Evolutionary conservation across 495 filamentous ascomycete species (phyloP), one percentile per base, ranked within the genome.

Genomic region (Friedmanniomyces simplex): DNA sequence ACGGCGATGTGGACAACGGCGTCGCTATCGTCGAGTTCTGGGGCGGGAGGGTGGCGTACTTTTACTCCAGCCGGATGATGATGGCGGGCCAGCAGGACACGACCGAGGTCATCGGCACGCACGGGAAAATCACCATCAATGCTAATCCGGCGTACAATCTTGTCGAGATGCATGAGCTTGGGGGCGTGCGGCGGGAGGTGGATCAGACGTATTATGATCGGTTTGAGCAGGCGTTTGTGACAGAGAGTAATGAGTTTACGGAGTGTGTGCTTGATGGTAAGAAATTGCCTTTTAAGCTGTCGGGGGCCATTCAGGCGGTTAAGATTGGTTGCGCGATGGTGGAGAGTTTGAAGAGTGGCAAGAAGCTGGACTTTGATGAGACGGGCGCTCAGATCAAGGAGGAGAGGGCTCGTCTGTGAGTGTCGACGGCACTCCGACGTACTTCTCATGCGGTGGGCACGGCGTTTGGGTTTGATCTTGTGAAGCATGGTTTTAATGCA

Each of bases 1-100:
- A 81, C 65, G 76, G 76, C 14, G 82, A 85, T 60, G 72, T 74
- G 22, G 82, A 85, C 62, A 85, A 85, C 55, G 81, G 78, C 14
- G 76, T 84, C 4, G 81, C 80, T 0, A 68, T 84, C 28, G 77
- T 84, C 8, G 82, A 85, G 70, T 85, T 84, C 67, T 77, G 74
- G 54, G 76, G 74, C 41, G 81, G 79, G 16, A 73, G 76, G 61
- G 76, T 85, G 37, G 82, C 80, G 6, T 82, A 83, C 58, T 78
- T 82, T 57, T 84, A 81, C 66, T 71, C 69, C 20, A 73, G 68
- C 8, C 71, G 82, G 16, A 84, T 83, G 80, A 84, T 84, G 79
- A 77, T 79, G 0, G 73, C 76, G 1, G 82, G 82, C 1, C 82
- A 84, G 68, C 75, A 82, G 59, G 82, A 85, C 60, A 75, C 72